Evolutionary conservation across 805 yeast genomes (phyloP).

Genomic region (Candida quercuum): DNA sequence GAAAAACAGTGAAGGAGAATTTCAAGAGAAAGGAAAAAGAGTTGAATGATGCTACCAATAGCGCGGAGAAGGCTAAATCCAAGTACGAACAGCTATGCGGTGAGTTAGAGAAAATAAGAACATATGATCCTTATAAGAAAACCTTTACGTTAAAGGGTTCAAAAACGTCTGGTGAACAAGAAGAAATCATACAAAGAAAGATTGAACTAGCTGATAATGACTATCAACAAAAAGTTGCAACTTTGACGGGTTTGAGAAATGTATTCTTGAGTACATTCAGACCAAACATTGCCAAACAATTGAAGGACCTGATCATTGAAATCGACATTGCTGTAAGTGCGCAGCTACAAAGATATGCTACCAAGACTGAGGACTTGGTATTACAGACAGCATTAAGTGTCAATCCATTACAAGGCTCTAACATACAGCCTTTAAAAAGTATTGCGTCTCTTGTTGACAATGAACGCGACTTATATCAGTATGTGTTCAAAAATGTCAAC

Average conservation of each 20-base stretch:
- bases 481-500: slow-evolving; percentile 41
- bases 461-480: slow-evolving; percentile 75
- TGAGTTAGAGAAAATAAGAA: slow-evolving; percentile 77
- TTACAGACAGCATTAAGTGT: slow-evolving; percentile 83
- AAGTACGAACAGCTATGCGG: slow-evolving; percentile 76
- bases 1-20: slow-evolving; percentile 79
- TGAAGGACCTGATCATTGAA: slow-evolving; percentile 77
- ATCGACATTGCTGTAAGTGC: slow-evolving; percentile 85
- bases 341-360: slow-evolving; percentile 84
- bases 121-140: slow-evolving; percentile 79
- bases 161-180: slow-evolving; percentile 75
- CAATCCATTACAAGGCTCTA: slow-evolving; percentile 57
- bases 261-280: slow-evolving; percentile 69
- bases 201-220: slow-evolving; percentile 84
- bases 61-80: slow-evolving; percentile 83
- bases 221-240: slow-evolving; percentile 69
- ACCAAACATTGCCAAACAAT: slow-evolving; percentile 66
- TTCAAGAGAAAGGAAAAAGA: slow-evolving; percentile 79
- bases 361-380: slow-evolving; percentile 76
- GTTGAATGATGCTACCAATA: slow-evolving; percentile 71
- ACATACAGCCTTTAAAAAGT: slow-evolving; percentile 62
- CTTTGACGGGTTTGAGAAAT: slow-evolving; percentile 67
- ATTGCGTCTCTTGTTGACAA: slow-evolving; percentile 76
- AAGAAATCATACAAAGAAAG: slow-evolving; percentile 79
- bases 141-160: slow-evolving; percentile 77